Conservation (phyloP, 108 stramenopile species). For the Nitzschia sp. region DNA sequence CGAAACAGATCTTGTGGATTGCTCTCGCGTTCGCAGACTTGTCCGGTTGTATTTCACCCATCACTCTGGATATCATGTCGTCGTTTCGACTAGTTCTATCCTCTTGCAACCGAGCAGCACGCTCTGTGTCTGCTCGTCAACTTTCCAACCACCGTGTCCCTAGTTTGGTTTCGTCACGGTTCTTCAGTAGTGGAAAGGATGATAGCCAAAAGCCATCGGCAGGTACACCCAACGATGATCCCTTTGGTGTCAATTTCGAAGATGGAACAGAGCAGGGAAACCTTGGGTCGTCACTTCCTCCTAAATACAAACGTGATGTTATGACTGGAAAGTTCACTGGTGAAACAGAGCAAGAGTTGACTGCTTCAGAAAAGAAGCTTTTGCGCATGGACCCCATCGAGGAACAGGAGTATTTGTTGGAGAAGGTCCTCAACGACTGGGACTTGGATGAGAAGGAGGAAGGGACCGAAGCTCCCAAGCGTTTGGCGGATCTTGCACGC, state of each 20-base stretch:
- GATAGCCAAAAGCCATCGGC: not conserved
- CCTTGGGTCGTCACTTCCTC: constrained; percentile 53
- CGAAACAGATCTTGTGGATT: too few species aligned
- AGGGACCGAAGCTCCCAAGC: constrained; percentile 15
- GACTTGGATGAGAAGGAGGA: constrained; percentile 24
- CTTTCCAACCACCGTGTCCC: not conserved
- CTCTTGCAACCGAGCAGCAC: not conserved
- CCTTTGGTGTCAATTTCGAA: constrained; percentile 57
- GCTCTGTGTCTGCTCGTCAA: not conserved
- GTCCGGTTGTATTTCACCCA: too few species aligned
- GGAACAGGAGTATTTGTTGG: constrained; percentile 38
- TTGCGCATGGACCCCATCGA: constrained; percentile 55
- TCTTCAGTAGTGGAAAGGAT: constrained; percentile 18
- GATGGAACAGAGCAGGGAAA: constrained; percentile 46
- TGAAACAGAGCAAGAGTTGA: constrained; percentile 57
- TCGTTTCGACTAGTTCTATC: constrained; percentile 1
- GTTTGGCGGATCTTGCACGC: constrained; percentile 44
- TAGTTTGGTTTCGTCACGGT: not conserved
- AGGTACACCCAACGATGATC: constrained; percentile 39
- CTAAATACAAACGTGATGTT: constrained; percentile 71
- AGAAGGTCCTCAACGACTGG: constrained; percentile 41
- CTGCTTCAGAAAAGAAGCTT: constrained; percentile 43
- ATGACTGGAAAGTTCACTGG: constrained; percentile 79
- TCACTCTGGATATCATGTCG: not conserved
- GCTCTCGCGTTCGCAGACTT: too few species aligned